Conservation (phyloP, 768 basidiomycete species). For the Leccinum disarticulatum region DNA sequence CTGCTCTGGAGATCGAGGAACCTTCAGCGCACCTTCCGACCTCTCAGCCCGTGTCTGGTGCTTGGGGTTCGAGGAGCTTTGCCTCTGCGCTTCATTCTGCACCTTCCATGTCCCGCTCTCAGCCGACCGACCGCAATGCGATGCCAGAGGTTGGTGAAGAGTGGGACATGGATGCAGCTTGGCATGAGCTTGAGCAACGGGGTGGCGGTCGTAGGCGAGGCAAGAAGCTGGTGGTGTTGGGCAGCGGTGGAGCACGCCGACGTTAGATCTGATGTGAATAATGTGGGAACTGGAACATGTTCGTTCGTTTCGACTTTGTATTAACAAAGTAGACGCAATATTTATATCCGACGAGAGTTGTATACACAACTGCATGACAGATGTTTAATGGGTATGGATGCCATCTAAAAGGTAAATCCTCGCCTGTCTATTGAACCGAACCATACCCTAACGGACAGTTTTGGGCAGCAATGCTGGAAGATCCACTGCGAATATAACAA, state of each 20-base stretch:
- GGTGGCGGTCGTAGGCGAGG: conserved; percentile 55
- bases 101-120: conserved; percentile 47
- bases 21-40: conserved; percentile 4
- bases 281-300: background rate
- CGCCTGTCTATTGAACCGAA: conserved; percentile 50
- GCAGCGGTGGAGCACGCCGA: conserved; percentile 59
- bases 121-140: conserved; percentile 27
- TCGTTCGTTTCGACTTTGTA: conserved; percentile 15
- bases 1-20: conserved; percentile 17
- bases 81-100: conserved; percentile 70
- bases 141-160: conserved; percentile 49
- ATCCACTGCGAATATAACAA: conserved; percentile 77
- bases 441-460: conserved; percentile 67
- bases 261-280: conserved; percentile 22
- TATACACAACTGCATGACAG: background rate
- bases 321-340: conserved; percentile 7
- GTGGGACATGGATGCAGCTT: conserved; percentile 77
- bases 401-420: background rate
- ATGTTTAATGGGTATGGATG: background rate
- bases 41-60: conserved; percentile 43
- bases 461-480: conserved; percentile 54
- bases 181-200: conserved; percentile 78
- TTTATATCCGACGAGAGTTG: conserved; percentile 2
- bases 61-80: conserved; percentile 81
- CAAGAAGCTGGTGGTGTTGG: conserved; percentile 69